phyloP scores from a whole-genome alignment of 148 eudicot genomes.

The Simmondsia chinensis region DNA sequence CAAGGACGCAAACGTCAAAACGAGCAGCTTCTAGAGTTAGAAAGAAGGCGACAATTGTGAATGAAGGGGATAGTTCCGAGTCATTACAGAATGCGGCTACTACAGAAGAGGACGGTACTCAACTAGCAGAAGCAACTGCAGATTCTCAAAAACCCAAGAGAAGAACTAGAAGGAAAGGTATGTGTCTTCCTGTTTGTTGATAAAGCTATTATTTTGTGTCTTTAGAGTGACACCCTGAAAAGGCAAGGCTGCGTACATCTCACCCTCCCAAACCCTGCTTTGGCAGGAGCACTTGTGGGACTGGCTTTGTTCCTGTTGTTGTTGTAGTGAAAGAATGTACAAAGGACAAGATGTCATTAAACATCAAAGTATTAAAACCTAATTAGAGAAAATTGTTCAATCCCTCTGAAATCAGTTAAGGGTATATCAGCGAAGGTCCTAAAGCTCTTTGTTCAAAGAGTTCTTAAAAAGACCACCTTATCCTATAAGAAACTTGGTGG shows the following conservation, averaged over 20 bases:
- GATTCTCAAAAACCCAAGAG: constrained; percentile 35
- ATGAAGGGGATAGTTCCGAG: constrained; percentile 21
- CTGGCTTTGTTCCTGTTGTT: no score
- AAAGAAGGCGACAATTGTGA: constrained; percentile 29
- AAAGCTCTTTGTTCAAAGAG: no score
- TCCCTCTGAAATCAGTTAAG: no score
- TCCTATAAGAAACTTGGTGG: no score
- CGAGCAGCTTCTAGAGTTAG: constrained; percentile 30
- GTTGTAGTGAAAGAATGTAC: no score
- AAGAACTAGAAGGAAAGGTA: constrained; percentile 66
- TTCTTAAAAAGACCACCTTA: no score
- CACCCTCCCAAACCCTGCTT: no score
- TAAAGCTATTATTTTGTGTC: not conserved
- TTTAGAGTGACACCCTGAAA: not conserved
- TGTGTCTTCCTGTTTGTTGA: not conserved
- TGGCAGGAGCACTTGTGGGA: no score
- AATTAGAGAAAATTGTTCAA: no score
- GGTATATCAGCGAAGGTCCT: no score
- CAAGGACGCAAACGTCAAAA: constrained; percentile 28
- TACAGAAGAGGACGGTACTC: constrained; percentile 19
- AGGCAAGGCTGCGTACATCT: not conserved
- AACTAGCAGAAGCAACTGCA: constrained; percentile 20
- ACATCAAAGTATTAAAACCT: no score
- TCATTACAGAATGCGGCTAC: constrained; percentile 13
- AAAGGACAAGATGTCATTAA: no score